phyloP scores from a whole-genome alignment of 2,329 filamentous ascomycete genomes.

The Fusarium neocosmosporiellum region DNA sequence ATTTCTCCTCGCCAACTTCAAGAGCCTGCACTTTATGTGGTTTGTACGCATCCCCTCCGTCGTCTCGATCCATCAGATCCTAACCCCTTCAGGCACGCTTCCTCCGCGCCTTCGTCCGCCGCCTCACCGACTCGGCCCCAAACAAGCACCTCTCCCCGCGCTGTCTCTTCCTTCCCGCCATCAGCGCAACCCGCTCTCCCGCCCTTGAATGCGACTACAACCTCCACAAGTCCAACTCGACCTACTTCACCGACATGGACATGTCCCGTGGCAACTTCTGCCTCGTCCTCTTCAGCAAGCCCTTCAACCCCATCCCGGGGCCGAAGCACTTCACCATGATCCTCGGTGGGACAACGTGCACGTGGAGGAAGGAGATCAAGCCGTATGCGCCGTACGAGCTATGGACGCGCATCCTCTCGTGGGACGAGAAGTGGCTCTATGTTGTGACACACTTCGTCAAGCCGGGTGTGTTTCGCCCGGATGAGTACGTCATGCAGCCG shows the following conservation, averaged over 20 bases:
- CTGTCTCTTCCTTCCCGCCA: not conserved
- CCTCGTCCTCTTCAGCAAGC: not conserved
- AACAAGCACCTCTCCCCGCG: not conserved
- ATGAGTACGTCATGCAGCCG: slow-evolving; percentile 13
- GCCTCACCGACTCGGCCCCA: not conserved
- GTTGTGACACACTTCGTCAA: slow-evolving; percentile 27
- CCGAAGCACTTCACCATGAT: not conserved
- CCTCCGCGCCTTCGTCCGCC: not conserved
- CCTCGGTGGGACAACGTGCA: slow-evolving; percentile 9
- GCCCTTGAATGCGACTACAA: slow-evolving; percentile 30
- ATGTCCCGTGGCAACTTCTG: slow-evolving; percentile 23
- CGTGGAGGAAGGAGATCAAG: slow-evolving; percentile 25
- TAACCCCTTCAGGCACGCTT: not conserved
- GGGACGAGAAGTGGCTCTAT: slow-evolving; percentile 35
- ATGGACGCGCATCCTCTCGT: slow-evolving; percentile 23
- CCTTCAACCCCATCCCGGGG: not conserved
- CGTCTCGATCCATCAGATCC: not conserved
- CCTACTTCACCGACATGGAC: slow-evolving; percentile 31
- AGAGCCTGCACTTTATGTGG: not conserved
- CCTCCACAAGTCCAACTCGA: slow-evolving; percentile 33
- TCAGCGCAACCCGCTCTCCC: slow-evolving; percentile 4
- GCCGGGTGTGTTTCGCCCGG: slow-evolving; percentile 5
- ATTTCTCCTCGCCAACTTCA: not conserved
- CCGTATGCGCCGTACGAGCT: slow-evolving; percentile 27
- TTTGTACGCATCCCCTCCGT: not conserved